Conservation (phyloP, 108 stramenopile genomes). For the Cyclotella sp. region DNA sequence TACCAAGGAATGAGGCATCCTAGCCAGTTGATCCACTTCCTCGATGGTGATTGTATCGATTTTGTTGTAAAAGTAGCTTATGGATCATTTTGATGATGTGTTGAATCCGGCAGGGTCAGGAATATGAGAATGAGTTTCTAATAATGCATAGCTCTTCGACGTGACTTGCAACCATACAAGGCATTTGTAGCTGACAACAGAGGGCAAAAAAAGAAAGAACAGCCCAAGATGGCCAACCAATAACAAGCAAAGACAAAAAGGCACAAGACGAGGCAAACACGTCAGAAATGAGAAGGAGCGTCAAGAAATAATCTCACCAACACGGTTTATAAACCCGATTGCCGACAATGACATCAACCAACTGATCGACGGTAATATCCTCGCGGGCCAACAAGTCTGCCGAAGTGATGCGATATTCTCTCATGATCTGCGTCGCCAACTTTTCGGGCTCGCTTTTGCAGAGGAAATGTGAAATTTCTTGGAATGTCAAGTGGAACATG, state of each 20-base stretch:
- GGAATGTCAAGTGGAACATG: no score
- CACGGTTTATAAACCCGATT: slow-evolving; percentile 97
- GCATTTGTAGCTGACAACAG: no score
- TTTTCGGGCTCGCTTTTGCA: slow-evolving; percentile 76
- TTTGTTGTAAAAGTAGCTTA: slow-evolving; percentile 97
- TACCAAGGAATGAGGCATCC: slow-evolving; percentile 95
- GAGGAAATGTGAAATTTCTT: neutral
- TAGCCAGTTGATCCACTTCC: slow-evolving; percentile 96
- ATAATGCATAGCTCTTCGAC: no score
- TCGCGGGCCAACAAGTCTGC: slow-evolving; percentile 95
- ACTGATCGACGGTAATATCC: slow-evolving; percentile 94
- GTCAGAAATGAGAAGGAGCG: no score
- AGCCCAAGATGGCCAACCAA: no score
- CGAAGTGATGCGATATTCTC: slow-evolving; percentile 95
- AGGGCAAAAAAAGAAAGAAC: no score
- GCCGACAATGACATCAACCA: slow-evolving; percentile 97
- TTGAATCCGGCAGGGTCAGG: neutral
- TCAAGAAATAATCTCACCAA: neutral
- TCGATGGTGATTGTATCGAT: slow-evolving; percentile 98
- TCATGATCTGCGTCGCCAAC: slow-evolving; percentile 83
- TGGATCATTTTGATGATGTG: slow-evolving; percentile 29
- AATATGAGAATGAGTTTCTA: neutral
- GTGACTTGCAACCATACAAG: no score
- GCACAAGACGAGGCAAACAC: no score
- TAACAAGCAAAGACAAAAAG: no score